phyloP scores from a whole-genome alignment of 2,329 filamentous ascomycete genomes.

The Penicillium sp. region DNA sequence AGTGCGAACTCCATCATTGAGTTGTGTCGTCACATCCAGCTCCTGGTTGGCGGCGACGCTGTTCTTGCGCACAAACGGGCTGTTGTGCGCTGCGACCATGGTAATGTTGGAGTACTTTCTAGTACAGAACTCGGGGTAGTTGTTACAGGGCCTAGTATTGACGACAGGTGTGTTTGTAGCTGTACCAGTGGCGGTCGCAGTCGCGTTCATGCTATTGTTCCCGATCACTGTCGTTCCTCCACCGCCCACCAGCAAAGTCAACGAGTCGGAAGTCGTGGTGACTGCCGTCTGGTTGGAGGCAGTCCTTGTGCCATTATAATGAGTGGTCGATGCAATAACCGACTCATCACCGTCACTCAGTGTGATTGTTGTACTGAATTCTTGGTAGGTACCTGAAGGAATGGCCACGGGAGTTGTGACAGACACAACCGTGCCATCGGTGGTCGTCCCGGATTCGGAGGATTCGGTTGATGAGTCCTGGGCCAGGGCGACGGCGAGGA shows the following conservation, averaged over 20 bases:
- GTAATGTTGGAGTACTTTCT: conserved; percentile 76
- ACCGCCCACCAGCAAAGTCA: conserved; percentile 35
- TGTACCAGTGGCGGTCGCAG: conserved; percentile 42
- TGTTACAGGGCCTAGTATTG: conserved; percentile 74
- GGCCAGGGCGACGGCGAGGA: conserved; percentile 13
- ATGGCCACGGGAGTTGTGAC: conserved; percentile 21
- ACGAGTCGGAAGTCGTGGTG: conserved; percentile 31
- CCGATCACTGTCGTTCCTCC: conserved; percentile 40
- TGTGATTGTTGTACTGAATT: conserved; percentile 31
- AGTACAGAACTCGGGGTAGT: conserved; percentile 64
- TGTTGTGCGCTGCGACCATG: conserved; percentile 69
- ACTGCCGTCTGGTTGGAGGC: conserved; percentile 22
- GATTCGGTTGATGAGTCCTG: conserved; percentile 4
- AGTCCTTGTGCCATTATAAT: conserved; percentile 20
- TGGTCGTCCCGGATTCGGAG: conserved; percentile 1
- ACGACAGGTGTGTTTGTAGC: conserved; percentile 38
- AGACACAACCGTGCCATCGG: conserved; percentile 19
- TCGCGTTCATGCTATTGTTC: conserved; percentile 35
- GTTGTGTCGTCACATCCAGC: conserved; percentile 57
- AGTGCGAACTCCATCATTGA: conserved; percentile 63
- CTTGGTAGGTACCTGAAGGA: conserved; percentile 35
- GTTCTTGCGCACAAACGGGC: conserved; percentile 61
- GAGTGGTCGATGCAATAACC: conserved; percentile 19
- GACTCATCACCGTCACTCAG: conserved; percentile 16
- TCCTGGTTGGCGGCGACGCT: conserved; percentile 70